Evolutionary conservation across 2,329 filamentous ascomycete genomes (phyloP).

Genomic region (Raffaelea albimanens): DNA sequence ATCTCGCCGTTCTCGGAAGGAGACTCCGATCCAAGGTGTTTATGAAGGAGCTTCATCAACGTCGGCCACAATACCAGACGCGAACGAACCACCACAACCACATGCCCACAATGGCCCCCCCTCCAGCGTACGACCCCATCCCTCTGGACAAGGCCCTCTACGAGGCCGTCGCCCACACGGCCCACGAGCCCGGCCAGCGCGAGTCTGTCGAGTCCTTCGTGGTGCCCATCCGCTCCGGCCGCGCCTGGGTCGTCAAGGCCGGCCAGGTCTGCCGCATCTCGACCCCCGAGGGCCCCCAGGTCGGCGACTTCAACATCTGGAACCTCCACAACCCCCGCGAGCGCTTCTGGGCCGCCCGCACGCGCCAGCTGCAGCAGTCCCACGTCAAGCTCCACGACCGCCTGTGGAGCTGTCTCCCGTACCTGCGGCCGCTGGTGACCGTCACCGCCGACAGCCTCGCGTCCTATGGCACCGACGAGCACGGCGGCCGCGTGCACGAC

Average conservation of each 20-base stretch:
- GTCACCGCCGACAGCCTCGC: slow-evolving; percentile 59
- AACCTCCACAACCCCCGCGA: slow-evolving; percentile 67
- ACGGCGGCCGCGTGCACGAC: slow-evolving; percentile 65
- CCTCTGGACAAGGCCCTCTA: slow-evolving; percentile 41
- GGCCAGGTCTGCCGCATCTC: slow-evolving; percentile 63
- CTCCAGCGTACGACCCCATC: slow-evolving; percentile 3
- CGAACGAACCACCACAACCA: background rate
- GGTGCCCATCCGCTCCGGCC: slow-evolving; percentile 63
- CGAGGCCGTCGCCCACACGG: slow-evolving; percentile 37
- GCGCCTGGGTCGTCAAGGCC: slow-evolving; percentile 60
- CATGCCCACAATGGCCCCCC: background rate
- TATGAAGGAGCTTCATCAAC: too few species aligned
- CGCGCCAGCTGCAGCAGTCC: slow-evolving; percentile 66
- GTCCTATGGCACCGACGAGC: slow-evolving; percentile 49
- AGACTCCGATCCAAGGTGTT: too few species aligned
- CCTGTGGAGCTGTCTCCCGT: slow-evolving; percentile 70
- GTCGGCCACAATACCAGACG: too few species aligned
- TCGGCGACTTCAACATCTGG: slow-evolving; percentile 80
- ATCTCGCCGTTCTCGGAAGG: too few species aligned
- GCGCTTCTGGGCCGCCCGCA: slow-evolving; percentile 72
- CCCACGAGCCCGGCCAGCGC: slow-evolving; percentile 31
- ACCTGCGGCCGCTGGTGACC: slow-evolving; percentile 64
- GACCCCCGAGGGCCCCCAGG: slow-evolving; percentile 69
- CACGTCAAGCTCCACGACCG: slow-evolving; percentile 65
- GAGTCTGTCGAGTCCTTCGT: slow-evolving; percentile 41